Evolutionary conservation across 805 yeast species (phyloP).

Genomic region (Lachancea meyersii): DNA sequence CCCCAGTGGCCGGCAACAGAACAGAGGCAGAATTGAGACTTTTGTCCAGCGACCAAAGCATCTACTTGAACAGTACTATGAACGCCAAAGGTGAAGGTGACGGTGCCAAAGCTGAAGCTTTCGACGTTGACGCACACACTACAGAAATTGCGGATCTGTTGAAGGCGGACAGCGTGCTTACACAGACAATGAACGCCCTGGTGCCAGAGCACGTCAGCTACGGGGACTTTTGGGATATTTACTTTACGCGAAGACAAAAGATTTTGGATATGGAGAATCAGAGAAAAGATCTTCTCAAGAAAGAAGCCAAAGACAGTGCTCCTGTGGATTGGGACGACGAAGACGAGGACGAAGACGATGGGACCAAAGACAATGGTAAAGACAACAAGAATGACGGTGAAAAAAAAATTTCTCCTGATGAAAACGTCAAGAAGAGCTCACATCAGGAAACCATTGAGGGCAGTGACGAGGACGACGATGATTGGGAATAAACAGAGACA

Average conservation of each 20-base stretch:
- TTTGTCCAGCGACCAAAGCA: constrained; percentile 44
- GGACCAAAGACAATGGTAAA: constrained; percentile 1
- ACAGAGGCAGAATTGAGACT: constrained; percentile 58
- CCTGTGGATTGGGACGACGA: constrained; percentile 35
- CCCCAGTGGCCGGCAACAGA: constrained; percentile 42
- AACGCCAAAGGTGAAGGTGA: constrained; percentile 29
- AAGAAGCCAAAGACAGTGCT: constrained; percentile 29
- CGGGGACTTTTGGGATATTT: constrained; percentile 67
- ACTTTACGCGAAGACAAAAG: constrained; percentile 48
- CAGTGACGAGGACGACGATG: constrained; percentile 47
- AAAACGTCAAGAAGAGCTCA: too few species aligned
- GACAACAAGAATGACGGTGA: neutral
- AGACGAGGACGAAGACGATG: constrained; percentile 26
- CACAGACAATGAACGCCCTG: constrained; percentile 48
- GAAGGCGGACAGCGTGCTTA: constrained; percentile 45
- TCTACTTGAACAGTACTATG: constrained; percentile 32
- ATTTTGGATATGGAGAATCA: constrained; percentile 57
- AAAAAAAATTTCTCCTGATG: neutral
- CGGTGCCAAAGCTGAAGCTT: constrained; percentile 31
- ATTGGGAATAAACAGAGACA: constrained; percentile 46
- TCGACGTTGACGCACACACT: constrained; percentile 41
- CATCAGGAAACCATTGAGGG: constrained; percentile 19
- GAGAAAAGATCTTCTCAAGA: constrained; percentile 55
- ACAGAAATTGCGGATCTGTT: constrained; percentile 45
- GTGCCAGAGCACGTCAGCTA: constrained; percentile 62